These are phyloP conservation scores for Aspergillus sp. DNA, from an alignment of 2,329 filamentous ascomycete species.

Conservation along the genomic window DNA sequence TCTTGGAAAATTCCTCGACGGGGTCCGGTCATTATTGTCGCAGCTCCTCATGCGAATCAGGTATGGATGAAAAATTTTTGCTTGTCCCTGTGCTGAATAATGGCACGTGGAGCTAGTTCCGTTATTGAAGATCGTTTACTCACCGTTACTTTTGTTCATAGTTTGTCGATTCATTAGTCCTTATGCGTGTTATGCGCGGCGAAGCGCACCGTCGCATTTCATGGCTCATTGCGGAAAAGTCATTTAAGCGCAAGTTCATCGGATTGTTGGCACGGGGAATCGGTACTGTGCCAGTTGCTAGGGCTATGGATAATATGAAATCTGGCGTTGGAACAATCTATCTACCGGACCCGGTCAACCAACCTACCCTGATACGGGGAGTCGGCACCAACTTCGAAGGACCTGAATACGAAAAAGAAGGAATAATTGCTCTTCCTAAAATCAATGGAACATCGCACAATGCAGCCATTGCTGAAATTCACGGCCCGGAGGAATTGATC, in stretches of 20 bases:
- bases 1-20: slow-evolving; percentile 90
- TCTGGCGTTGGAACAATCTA: slow-evolving; percentile 76
- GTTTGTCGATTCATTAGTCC: slow-evolving; percentile 92
- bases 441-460: slow-evolving; percentile 76
- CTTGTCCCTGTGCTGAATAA: not conserved
- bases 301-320: slow-evolving; percentile 84
- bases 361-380: slow-evolving; percentile 76
- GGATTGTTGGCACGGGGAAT: slow-evolving; percentile 79
- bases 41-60: slow-evolving; percentile 94
- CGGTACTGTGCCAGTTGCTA: slow-evolving; percentile 86
- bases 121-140: slow-evolving; percentile 1
- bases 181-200: slow-evolving; percentile 83
- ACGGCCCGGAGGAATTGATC: slow-evolving; percentile 73
- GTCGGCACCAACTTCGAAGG: slow-evolving; percentile 78
- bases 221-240: slow-evolving; percentile 92
- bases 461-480: slow-evolving; percentile 76
- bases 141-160: slow-evolving; percentile 31
- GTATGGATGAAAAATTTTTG: slow-evolving; percentile 41
- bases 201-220: slow-evolving; percentile 86
- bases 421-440: slow-evolving; percentile 80
- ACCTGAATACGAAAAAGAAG: slow-evolving; percentile 66
- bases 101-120: not conserved
- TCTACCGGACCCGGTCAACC: slow-evolving; percentile 78
- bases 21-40: slow-evolving; percentile 90
- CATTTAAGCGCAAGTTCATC: slow-evolving; percentile 83